These are phyloP conservation scores for Solanum ahanhuiri DNA, from an alignment of 257 asterid species.

Conservation along the genomic window DNA sequence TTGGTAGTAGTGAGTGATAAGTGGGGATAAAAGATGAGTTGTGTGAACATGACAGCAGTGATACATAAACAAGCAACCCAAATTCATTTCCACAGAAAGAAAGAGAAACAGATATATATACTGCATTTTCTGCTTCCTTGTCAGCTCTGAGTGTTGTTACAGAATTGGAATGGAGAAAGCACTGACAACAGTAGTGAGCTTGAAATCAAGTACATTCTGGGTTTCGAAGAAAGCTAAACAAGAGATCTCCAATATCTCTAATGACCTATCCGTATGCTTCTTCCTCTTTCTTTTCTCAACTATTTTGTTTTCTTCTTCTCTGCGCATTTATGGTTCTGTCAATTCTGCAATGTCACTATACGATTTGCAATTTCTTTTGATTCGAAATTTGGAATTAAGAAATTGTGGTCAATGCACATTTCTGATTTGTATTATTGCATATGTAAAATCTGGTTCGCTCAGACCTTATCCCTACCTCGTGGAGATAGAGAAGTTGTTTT, in stretches of 20 bases:
- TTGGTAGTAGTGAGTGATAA: neutral
- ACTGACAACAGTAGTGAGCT: conserved; percentile 68
- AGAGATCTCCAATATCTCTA: conserved; percentile 84
- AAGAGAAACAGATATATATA: neutral
- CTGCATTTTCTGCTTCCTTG: neutral
- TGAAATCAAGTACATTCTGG: conserved; percentile 81
- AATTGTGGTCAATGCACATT: neutral
- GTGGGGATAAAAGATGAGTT: conserved; percentile 21
- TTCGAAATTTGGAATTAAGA: no score
- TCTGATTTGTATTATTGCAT: neutral
- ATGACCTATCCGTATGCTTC: conserved; percentile 60
- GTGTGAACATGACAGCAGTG: conserved; percentile 15
- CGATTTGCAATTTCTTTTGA: no score
- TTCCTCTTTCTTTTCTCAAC: neutral
- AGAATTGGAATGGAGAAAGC: conserved; percentile 65
- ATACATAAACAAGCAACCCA: neutral
- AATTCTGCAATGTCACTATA: neutral
- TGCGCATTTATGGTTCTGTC: neutral
- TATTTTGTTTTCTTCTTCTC: neutral
- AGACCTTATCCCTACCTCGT: no score
- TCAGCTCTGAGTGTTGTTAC: neutral
- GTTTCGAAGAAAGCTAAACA: conserved; percentile 89
- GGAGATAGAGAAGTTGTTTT: no score
- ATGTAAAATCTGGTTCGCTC: no score
- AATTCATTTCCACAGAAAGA: neutral